These are phyloP conservation scores for Cupressus sempervirens DNA, from an alignment of 75 land plant genomes.

Conservation along the genomic window DNA sequence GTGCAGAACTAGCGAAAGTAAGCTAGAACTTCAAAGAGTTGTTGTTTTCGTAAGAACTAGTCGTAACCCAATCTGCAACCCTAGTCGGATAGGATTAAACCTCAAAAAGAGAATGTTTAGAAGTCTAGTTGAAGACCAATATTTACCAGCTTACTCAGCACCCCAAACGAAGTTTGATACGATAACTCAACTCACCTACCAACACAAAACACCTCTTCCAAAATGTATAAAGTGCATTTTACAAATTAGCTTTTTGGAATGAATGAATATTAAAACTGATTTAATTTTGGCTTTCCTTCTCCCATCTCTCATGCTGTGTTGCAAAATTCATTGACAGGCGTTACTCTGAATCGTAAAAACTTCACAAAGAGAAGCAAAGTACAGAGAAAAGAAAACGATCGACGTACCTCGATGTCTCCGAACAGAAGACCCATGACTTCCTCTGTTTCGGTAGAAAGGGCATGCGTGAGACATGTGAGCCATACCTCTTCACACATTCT, in stretches of 20 bases:
- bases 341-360: background rate
- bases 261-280: background rate
- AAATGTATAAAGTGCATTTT: background rate
- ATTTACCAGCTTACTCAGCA: background rate
- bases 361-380: background rate
- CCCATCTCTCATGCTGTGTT: background rate
- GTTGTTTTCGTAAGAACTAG: background rate
- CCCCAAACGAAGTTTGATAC: background rate
- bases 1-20: background rate
- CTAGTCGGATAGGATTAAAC: background rate
- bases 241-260: background rate
- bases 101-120: background rate
- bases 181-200: background rate
- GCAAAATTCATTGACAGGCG: slow-evolving; percentile 4
- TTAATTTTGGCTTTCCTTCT: background rate
- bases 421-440: slow-evolving; percentile 98
- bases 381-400: background rate
- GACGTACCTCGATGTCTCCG: slow-evolving; percentile 79
- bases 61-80: background rate
- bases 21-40: background rate
- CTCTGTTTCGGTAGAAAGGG: slow-evolving; percentile 95
- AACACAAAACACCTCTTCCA: background rate
- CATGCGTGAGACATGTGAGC: slow-evolving; percentile 86
- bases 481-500: slow-evolving; percentile 94
- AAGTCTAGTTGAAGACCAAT: background rate